Conservation (phyloP, 805 yeast species). For the Candida wancherniae region DNA sequence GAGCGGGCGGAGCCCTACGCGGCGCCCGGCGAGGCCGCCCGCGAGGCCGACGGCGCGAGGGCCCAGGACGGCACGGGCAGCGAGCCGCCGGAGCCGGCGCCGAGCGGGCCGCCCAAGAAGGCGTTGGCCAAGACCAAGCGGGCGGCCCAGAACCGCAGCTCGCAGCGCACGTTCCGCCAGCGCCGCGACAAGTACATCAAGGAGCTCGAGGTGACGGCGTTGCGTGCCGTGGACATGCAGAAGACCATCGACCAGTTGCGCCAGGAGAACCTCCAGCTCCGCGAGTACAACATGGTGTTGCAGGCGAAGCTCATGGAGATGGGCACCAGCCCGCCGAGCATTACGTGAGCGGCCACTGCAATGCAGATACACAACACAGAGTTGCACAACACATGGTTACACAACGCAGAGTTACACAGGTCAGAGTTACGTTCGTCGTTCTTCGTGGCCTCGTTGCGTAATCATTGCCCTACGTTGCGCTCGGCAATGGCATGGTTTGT, state of each 20-base stretch:
- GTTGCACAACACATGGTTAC: neutral
- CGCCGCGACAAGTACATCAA: conserved; percentile 77
- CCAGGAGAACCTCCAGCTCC: conserved; percentile 63
- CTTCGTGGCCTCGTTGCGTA: too few species aligned
- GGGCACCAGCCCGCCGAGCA: conserved; percentile 1
- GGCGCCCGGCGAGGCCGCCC: too few species aligned
- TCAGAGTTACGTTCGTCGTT: too few species aligned
- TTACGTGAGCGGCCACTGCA: conserved; percentile 3
- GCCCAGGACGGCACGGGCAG: too few species aligned
- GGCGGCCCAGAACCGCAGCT: conserved; percentile 88
- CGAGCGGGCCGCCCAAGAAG: too few species aligned
- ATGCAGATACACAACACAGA: neutral
- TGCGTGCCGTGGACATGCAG: conserved; percentile 56
- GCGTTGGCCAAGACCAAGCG: conserved; percentile 62
- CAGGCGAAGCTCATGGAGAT: conserved; percentile 62
- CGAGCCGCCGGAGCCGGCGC: too few species aligned
- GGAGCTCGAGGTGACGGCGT: conserved; percentile 69
- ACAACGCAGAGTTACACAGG: neutral
- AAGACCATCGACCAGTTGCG: conserved; percentile 63
- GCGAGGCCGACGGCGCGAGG: too few species aligned
- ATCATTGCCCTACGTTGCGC: too few species aligned
- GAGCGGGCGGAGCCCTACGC: too few species aligned
- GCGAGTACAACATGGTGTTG: conserved; percentile 66
- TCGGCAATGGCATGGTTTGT: too few species aligned
- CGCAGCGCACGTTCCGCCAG: conserved; percentile 87